phyloP scores from a whole-genome alignment of 1,139 yeast species.

The Geotrichum cucujoidarum region DNA sequence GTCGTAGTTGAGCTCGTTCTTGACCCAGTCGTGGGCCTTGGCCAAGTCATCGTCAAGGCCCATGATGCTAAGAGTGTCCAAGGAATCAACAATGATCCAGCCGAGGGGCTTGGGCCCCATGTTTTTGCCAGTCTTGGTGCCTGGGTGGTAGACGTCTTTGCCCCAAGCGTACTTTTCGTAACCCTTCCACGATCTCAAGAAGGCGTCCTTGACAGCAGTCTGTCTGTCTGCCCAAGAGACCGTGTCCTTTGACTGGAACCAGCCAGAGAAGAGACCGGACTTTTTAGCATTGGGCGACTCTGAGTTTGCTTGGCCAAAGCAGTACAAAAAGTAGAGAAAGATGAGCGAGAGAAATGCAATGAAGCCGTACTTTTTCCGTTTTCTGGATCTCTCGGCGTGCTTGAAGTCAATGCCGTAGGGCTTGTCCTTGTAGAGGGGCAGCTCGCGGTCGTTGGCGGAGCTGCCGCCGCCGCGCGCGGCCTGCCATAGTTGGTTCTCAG shows the following conservation, averaged over 20 bases:
- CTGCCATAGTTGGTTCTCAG: constrained; percentile 19
- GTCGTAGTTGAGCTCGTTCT: constrained; percentile 51
- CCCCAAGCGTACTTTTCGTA: constrained; percentile 85
- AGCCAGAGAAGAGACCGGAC: constrained; percentile 6
- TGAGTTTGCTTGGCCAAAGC: constrained; percentile 21
- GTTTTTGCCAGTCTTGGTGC: constrained; percentile 57
- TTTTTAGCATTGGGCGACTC: neutral
- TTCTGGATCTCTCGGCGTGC: constrained; percentile 17
- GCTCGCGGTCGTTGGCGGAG: constrained; percentile 16
- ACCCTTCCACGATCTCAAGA: constrained; percentile 73
- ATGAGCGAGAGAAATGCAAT: constrained; percentile 23
- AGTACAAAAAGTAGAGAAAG: constrained; percentile 24
- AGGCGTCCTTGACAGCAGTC: constrained; percentile 55
- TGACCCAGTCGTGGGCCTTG: constrained; percentile 72
- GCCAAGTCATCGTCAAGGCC: constrained; percentile 60
- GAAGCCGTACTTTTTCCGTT: constrained; percentile 21
- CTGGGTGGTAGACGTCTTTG: constrained; percentile 60
- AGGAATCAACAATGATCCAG: constrained; percentile 88
- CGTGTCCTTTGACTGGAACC: constrained; percentile 6
- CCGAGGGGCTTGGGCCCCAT: constrained; percentile 86
- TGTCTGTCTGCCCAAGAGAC: constrained; percentile 45
- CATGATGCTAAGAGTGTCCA: constrained; percentile 83
- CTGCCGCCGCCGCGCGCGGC: constrained; percentile 13
- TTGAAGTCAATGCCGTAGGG: constrained; percentile 27
- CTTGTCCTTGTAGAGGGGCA: constrained; percentile 38